These are phyloP conservation scores for Exophiala alcalophila DNA, from an alignment of 2,329 filamentous ascomycete species.

Conservation along the genomic window DNA sequence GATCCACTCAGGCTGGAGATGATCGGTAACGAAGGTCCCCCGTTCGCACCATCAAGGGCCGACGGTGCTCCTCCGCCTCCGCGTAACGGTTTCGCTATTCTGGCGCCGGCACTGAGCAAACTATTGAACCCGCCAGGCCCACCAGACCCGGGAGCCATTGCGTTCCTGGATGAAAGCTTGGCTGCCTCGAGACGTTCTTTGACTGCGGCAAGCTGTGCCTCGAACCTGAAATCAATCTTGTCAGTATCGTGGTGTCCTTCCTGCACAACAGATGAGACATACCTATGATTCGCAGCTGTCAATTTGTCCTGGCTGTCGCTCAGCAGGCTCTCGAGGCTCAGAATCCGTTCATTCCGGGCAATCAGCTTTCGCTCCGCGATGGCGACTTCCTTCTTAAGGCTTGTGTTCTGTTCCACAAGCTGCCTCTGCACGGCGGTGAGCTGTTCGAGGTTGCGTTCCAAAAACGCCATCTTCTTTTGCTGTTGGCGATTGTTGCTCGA, in stretches of 20 bases:
- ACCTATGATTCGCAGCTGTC: slow-evolving; percentile 96
- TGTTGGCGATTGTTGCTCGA: slow-evolving; percentile 97
- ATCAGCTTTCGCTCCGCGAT: slow-evolving; percentile 97
- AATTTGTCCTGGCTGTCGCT: slow-evolving; percentile 99
- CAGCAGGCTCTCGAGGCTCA: slow-evolving; percentile 84
- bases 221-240: slow-evolving; percentile 65
- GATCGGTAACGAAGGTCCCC: slow-evolving; percentile 35
- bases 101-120: slow-evolving; percentile 40
- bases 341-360: slow-evolving; percentile 93
- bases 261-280: slow-evolving; percentile 42
- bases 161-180: slow-evolving; percentile 86
- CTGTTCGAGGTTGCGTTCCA: slow-evolving; percentile 97
- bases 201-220: slow-evolving; percentile 92
- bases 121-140: slow-evolving; percentile 57
- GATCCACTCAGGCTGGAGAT: slow-evolving; percentile 61
- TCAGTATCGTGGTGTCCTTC: slow-evolving; percentile 8
- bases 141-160: slow-evolving; percentile 56
- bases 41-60: slow-evolving; percentile 34
- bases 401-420: slow-evolving; percentile 95
- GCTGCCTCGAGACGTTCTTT: slow-evolving; percentile 96
- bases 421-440: slow-evolving; percentile 95
- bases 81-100: slow-evolving; percentile 64
- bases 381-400: slow-evolving; percentile 97
- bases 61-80: slow-evolving; percentile 47
- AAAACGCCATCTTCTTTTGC: slow-evolving; percentile 99